Percentiles rank a stretch among this genome's conserved stretches.
Evolutionary conservation across 139 green algal species (phyloP).

Genomic region (Microglena sp.): DNA sequence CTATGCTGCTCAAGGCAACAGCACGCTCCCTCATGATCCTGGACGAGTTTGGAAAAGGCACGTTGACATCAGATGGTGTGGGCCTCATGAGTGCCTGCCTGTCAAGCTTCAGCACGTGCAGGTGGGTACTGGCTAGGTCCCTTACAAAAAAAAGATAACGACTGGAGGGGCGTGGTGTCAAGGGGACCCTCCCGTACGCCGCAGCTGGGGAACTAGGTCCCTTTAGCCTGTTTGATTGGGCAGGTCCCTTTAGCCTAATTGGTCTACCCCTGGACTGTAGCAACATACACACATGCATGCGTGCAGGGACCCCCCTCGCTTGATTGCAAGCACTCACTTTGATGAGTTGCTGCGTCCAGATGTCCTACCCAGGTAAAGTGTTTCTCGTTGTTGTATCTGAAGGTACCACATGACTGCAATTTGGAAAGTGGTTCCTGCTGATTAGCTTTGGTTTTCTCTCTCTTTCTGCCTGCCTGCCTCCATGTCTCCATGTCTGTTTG

Average conservation of each 20-base stretch:
- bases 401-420: neutral
- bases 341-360: slow-evolving; percentile 44
- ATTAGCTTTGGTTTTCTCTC: slow-evolving; percentile 6
- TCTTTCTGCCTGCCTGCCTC: neutral
- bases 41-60: slow-evolving; percentile 96
- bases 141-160: neutral
- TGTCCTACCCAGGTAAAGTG: slow-evolving; percentile 22
- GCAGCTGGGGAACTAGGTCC: neutral
- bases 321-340: slow-evolving; percentile 77
- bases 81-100: slow-evolving; percentile 60
- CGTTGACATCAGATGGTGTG: slow-evolving; percentile 66
- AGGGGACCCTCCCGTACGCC: no score
- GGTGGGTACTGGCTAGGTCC: neutral
- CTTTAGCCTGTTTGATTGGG: no score
- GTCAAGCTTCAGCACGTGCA: slow-evolving; percentile 37
- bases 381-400: neutral
- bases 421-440: neutral
- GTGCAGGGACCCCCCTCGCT: slow-evolving; percentile 23
- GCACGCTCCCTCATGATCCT: slow-evolving; percentile 73
- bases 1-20: slow-evolving; percentile 66
- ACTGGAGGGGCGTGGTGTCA: no score
- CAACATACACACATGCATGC: no score
- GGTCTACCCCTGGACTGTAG: no score
- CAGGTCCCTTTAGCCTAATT: no score
- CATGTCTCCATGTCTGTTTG: no score